A percentile compares a stretch with the other conserved stretches of the same genome.
Evolutionary conservation across 495 filamentous ascomycete genomes (phyloP).

Genomic region (Evernia prunastri): DNA sequence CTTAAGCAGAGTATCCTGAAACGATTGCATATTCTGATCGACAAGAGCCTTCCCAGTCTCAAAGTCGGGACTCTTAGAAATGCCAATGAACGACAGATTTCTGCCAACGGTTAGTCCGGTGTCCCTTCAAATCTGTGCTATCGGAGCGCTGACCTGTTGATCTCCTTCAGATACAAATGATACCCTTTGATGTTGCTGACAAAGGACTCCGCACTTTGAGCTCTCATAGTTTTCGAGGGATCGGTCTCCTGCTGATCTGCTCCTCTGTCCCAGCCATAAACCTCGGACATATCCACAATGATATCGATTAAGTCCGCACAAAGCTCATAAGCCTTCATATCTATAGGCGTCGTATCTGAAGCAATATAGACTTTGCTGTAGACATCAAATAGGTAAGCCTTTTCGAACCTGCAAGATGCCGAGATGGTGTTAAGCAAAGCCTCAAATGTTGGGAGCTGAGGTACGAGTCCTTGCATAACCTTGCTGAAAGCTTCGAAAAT

Average conservation of each 20-base stretch:
- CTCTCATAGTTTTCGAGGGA: constrained; percentile 56
- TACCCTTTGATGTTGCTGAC: constrained; percentile 39
- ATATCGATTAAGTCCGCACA: constrained; percentile 97
- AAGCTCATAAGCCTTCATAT: constrained; percentile 91
- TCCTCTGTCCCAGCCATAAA: constrained; percentile 74
- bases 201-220: constrained; percentile 51
- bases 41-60: constrained; percentile 53
- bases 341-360: constrained; percentile 84
- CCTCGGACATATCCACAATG: constrained; percentile 89
- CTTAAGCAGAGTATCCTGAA: constrained; percentile 52
- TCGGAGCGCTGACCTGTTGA: constrained; percentile 62
- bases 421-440: constrained; percentile 83
- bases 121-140: not conserved
- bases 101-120: constrained; percentile 27
- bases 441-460: constrained; percentile 85
- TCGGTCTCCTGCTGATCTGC: constrained; percentile 52
- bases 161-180: constrained; percentile 80
- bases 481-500: constrained; percentile 98
- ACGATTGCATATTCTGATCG: constrained; percentile 56
- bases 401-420: constrained; percentile 87
- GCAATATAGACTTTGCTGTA: constrained; percentile 98
- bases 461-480: constrained; percentile 94
- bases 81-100: constrained; percentile 64
- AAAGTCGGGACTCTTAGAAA: constrained; percentile 59
- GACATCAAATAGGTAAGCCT: constrained; percentile 95